These are phyloP conservation scores for Suillus paluster DNA, from an alignment of 768 basidiomycete genomes.

Conservation along the genomic window DNA sequence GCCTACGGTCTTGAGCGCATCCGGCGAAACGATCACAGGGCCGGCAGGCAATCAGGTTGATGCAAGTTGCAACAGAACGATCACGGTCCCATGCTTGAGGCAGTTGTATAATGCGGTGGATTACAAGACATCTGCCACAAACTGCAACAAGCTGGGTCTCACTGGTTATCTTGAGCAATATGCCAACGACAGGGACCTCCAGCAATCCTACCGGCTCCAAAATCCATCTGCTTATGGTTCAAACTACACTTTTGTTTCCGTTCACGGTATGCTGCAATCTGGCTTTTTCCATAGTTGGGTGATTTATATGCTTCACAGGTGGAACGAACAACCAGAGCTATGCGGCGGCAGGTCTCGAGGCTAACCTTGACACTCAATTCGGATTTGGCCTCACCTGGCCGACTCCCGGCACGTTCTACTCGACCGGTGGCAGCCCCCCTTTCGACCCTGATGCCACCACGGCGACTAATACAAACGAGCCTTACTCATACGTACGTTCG, in stretches of 20 bases:
- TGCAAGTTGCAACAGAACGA: conserved; percentile 48
- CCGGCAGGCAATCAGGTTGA: conserved; percentile 46
- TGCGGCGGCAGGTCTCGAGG: conserved; percentile 61
- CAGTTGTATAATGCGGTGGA: conserved; percentile 58
- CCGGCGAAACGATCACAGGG: conserved; percentile 25
- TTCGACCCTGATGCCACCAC: conserved; percentile 53
- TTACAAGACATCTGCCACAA: conserved; percentile 46
- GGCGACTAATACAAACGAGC: conserved; percentile 51
- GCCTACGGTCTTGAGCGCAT: conserved; percentile 3
- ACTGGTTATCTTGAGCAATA: conserved; percentile 59
- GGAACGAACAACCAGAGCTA: conserved; percentile 62
- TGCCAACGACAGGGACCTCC: conserved; percentile 55
- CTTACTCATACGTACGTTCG: conserved; percentile 46
- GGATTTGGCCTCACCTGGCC: conserved; percentile 68
- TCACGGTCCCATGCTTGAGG: conserved; percentile 57
- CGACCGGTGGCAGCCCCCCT: conserved; percentile 65
- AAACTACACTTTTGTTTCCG: conserved; percentile 54
- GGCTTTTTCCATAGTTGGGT: not conserved
- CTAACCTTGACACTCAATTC: conserved; percentile 70
- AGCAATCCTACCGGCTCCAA: conserved; percentile 53
- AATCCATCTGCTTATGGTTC: conserved; percentile 53
- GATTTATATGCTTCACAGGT: conserved; percentile 40
- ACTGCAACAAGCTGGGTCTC: conserved; percentile 56
- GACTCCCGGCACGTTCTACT: conserved; percentile 60
- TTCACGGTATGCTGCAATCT: conserved; percentile 48